phyloP scores from a whole-genome alignment of 805 yeast genomes.

The Kodamaea hsintzibuensis region DNA sequence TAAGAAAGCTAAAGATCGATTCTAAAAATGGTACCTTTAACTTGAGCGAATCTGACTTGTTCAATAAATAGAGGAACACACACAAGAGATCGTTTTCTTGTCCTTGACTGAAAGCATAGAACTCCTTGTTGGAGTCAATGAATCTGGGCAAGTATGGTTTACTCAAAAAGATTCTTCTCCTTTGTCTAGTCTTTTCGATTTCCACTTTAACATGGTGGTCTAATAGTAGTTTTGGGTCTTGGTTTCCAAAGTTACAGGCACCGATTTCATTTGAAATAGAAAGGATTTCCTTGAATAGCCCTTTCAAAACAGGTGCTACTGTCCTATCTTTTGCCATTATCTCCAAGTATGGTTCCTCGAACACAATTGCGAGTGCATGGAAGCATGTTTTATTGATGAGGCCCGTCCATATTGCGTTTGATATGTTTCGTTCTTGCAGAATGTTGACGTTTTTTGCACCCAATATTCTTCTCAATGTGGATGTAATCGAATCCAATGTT shows the following conservation, averaged over 20 bases:
- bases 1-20: conserved; percentile 15
- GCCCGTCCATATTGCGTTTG: not conserved
- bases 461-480: not conserved
- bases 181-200: conserved; percentile 7
- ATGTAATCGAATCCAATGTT: not conserved
- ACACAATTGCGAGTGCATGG: conserved; percentile 4
- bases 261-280: conserved; percentile 2
- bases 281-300: not conserved
- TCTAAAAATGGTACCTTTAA: conserved; percentile 15
- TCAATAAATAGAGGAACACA: conserved; percentile 8
- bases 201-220: not conserved
- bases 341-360: conserved; percentile 4
- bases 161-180: conserved; percentile 16
- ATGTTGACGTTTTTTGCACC: not conserved
- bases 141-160: conserved; percentile 13
- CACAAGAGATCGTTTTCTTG: conserved; percentile 8
- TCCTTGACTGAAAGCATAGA: conserved; percentile 17
- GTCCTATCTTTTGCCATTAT: not conserved
- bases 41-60: conserved; percentile 7
- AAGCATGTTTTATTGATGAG: not conserved
- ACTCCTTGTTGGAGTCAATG: conserved; percentile 13
- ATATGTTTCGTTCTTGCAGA: not conserved
- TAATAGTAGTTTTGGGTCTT: not conserved
- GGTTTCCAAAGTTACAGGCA: not conserved
- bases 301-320: not conserved